Base-by-base conservation (phyloP, 2,329 filamentous ascomycete species). In the Penicillium sp. region DNA sequence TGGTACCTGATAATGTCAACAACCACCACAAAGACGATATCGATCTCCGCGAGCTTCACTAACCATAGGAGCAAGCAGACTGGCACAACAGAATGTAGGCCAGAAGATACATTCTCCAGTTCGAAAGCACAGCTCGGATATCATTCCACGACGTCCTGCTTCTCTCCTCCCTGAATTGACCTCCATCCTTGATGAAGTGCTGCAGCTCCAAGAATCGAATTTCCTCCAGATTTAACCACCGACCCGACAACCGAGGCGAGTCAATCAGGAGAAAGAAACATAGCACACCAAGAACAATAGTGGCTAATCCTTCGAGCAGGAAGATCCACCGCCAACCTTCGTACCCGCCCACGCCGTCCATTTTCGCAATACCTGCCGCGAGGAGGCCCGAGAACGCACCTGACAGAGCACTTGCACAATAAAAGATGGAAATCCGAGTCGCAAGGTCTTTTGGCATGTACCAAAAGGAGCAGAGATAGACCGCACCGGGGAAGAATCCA, bases 241-340 rank as follows among this genome's bases (percentile, higher is more conserved):
- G 63, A 1, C 69, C 69, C 0, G 71, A 67, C 7, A 66, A 68
- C 11, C 70, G 66, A 0, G 77, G 77, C 13, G 71, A 73, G 54
- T 81, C 78, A 21, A 74, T 72, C 5, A 81, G 73, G 31, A 75
- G 63, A 54, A 75, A 77, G 60, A 75, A 79, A 22, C 74, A 73
- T 1, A 68, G 44, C 10, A 74, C 57, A 2, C 75, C 77, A 5
- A 79, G 65, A 4, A 76, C 52, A 6, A 78, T 65, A 10, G 76
- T 80, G 11, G 71, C 65, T 6, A 80, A 62, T 4, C 79, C 79
- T 62, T 82, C 79, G 8, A 80, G 66, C 6, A 80, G 75, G 55
- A 80, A 79, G 53, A 79, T 79, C 79, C 79, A 79, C 22, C 77
- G 68, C 79, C 79, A 81, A 22, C 77, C 78, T 19, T 69, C 68